Evolutionary conservation across 192 early-diverging fungal species (phyloP).

Genomic region (Spizellomyces punctatus): DNA sequence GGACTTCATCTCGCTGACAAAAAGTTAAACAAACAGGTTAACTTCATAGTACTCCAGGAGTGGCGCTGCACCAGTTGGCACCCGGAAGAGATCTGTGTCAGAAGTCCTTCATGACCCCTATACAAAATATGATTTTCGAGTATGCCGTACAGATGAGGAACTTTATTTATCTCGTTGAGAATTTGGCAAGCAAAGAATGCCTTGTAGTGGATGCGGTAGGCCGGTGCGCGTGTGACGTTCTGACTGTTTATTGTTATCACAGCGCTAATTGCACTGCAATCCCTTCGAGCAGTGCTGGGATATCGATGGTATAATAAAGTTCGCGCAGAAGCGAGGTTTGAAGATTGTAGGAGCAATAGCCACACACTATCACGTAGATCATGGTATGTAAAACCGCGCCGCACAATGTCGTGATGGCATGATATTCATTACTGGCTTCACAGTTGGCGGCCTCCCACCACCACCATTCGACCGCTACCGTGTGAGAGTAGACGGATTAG

Average conservation of each 20-base stretch:
- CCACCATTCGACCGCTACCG: constrained; percentile 80
- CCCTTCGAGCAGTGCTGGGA: constrained; percentile 78
- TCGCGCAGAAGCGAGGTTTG: constrained; percentile 58
- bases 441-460: constrained; percentile 80
- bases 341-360: constrained; percentile 74
- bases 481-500: constrained; percentile 78
- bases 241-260: too few relatives aligned
- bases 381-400: constrained; percentile 17
- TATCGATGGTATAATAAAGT: constrained; percentile 76
- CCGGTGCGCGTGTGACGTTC: neutral
- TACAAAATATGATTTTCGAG: constrained; percentile 74
- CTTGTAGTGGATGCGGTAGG: constrained; percentile 81
- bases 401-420: neutral
- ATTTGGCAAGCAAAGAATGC: constrained; percentile 67
- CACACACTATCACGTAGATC: constrained; percentile 89
- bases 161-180: constrained; percentile 80
- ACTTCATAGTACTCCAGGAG: constrained; percentile 30
- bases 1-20: neutral
- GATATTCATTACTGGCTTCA: neutral
- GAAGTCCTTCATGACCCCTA: constrained; percentile 61
- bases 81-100: constrained; percentile 74
- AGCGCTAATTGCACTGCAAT: neutral
- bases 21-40: neutral
- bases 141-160: constrained; percentile 85
- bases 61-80: constrained; percentile 68